phyloP scores from a whole-genome alignment of 129 eudicot species.

The Rutidosis leptorrhynchoides region DNA sequence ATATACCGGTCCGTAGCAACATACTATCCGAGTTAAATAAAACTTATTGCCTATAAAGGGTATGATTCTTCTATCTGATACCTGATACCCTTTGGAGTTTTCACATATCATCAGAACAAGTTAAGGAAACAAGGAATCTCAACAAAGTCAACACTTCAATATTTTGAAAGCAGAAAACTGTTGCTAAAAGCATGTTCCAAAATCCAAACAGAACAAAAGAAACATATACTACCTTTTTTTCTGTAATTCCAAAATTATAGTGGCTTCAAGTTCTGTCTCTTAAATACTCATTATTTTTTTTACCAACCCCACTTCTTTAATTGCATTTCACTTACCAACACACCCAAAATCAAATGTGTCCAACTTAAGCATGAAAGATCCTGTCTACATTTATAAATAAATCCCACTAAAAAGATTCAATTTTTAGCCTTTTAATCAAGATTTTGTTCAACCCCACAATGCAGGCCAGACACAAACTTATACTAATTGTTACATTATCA shows the following conservation, averaged over 20 bases:
- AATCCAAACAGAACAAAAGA: not conserved
- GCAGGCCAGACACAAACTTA: not conserved
- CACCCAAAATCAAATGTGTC: not conserved
- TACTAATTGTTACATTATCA: conserved; percentile 5
- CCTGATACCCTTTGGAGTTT: too few species aligned
- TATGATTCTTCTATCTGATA: too few species aligned
- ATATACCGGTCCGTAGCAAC: too few species aligned
- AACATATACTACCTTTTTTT: not conserved
- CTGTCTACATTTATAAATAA: not conserved
- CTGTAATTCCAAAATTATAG: not conserved
- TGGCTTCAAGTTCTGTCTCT: conserved; percentile 2
- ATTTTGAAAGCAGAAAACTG: too few species aligned
- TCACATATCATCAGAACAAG: too few species aligned
- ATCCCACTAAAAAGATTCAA: not conserved
- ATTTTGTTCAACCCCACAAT: conserved; percentile 5
- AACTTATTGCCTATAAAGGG: too few species aligned
- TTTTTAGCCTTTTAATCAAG: not conserved
- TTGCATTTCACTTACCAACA: not conserved
- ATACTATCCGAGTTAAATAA: too few species aligned
- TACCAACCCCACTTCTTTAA: not conserved
- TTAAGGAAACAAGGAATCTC: too few species aligned
- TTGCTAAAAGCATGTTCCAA: not conserved
- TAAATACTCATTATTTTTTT: not conserved
- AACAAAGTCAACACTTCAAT: too few species aligned
- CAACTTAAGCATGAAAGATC: not conserved